These are phyloP conservation scores for Pelargonium australe DNA, from an alignment of 441 rosid species.

Conservation along the genomic window DNA sequence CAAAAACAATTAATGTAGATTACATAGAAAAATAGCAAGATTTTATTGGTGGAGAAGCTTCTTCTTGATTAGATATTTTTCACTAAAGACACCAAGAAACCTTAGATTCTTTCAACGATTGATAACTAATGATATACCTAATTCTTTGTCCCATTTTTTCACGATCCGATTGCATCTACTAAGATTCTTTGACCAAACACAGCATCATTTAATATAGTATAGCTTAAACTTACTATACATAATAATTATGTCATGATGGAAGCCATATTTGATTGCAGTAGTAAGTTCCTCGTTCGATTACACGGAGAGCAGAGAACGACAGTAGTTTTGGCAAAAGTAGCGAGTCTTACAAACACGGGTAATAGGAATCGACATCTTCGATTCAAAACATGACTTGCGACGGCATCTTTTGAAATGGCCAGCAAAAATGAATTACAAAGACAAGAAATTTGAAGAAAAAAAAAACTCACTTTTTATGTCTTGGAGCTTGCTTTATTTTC, in stretches of 20 bases:
- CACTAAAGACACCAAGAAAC: slow-evolving; percentile 25
- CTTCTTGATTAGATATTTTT: slow-evolving; percentile 6
- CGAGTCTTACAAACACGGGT: not conserved
- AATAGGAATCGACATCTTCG: not conserved
- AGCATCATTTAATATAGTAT: too few species aligned
- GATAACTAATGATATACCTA: slow-evolving; percentile 19
- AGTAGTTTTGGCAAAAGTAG: too few species aligned
- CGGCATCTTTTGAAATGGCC: slow-evolving; percentile 22
- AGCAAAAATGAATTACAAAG: slow-evolving; percentile 26
- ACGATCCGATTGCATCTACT: not conserved
- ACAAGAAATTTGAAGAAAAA: slow-evolving; percentile 1
- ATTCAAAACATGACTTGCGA: slow-evolving; percentile 18
- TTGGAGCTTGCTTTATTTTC: slow-evolving; percentile 47
- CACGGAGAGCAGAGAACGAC: too few species aligned
- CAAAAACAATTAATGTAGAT: too few species aligned
- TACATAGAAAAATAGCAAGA: not conserved
- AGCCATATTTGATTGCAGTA: too few species aligned
- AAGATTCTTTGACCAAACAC: not conserved
- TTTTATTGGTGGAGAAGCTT: slow-evolving; percentile 15
- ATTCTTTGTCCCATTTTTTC: slow-evolving; percentile 27
- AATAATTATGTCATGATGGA: too few species aligned
- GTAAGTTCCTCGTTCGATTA: too few species aligned
- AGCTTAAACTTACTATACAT: too few species aligned
- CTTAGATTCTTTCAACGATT: slow-evolving; percentile 6
- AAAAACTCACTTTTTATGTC: slow-evolving; percentile 33